phyloP scores from a whole-genome alignment of 495 filamentous ascomycete genomes.

The Patellaria atrata region DNA sequence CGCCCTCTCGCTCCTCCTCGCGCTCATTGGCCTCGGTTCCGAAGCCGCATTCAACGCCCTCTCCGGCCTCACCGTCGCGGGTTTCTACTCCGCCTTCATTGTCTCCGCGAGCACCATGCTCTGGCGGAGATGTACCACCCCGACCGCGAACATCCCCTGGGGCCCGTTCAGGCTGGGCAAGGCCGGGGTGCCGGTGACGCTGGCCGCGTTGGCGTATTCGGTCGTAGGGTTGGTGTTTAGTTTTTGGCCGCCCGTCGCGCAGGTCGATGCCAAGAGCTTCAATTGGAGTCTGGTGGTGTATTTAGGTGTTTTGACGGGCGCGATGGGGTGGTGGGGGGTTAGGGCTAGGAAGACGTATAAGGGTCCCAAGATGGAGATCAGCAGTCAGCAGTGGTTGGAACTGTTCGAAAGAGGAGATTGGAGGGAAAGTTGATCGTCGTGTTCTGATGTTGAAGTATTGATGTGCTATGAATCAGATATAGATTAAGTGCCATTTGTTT shows the following conservation, averaged over 20 bases:
- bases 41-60: slow-evolving; percentile 8
- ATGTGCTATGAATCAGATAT: no score
- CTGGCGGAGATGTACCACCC: slow-evolving; percentile 1
- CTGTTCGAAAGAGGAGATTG: no score
- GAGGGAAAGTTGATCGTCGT: no score
- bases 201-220: slow-evolving; percentile 8
- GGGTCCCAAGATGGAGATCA: slow-evolving; percentile 10
- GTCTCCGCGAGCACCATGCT: slow-evolving; percentile 10
- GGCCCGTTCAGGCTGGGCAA: slow-evolving; percentile 11
- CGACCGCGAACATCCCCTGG: slow-evolving; percentile 4
- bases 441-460: no score
- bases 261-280: slow-evolving; percentile 4
- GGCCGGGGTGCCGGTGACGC: slow-evolving; percentile 9
- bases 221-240: slow-evolving; percentile 9
- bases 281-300: slow-evolving; percentile 13
- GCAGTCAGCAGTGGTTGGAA: no score
- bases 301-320: slow-evolving; percentile 3
- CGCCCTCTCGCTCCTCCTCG: slow-evolving; percentile 3
- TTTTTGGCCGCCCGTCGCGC: slow-evolving; percentile 13
- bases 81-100: slow-evolving; percentile 12
- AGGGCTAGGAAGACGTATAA: slow-evolving; percentile 7
- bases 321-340: slow-evolving; percentile 2
- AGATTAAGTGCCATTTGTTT: no score
- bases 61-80: slow-evolving; percentile 4
- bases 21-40: slow-evolving; percentile 8